Base-by-base conservation (phyloP, 805 yeast genomes). In the Candida parachauliodes region DNA sequence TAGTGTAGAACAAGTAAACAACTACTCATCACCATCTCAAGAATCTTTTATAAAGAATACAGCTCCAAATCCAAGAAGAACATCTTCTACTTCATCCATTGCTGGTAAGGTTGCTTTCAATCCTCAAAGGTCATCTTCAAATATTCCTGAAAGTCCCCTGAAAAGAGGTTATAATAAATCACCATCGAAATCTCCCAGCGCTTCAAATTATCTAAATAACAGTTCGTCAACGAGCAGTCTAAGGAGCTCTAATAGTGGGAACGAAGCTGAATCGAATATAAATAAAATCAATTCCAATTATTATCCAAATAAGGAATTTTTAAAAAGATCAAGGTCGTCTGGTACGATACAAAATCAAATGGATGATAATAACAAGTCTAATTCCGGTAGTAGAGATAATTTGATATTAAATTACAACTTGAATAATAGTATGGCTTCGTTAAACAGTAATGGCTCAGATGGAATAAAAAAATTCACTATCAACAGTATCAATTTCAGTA, bases 51-150 rank as follows among this genome's bases (percentile, higher is more conserved):
- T 15, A 28, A 22, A 27, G 21, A 14, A 24, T 10, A 20, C 8
- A n/a, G 9, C 8, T 14, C 4, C 14, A 11, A 23, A 15, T 20
- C 34, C 48, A 17, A 37, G 45, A 32, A 19, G 33, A 8, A 28
- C 29, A 5, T 43, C 54, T 15, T 57, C 58, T 3, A 40, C 54
- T 3, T 50, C 55, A 2, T 51, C 63, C 3, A 49, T 55, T 12
- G 61, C 61, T n/a, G 58, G 58, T 6, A 52, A 51, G 40, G 35
- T 51, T 5, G 60, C 60, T 40, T n/a, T n/a, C n/a, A 49, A 43
- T 37, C 49, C 54, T 37, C 49, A 52, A 31, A 37, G 51, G 24
- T 34, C 51, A 2, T 52, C 60, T 4, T 39, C 51, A 3, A 31
- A 18, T 26, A 45, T 7, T 25, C 39, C 28, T 26, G 41, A 32